These are phyloP conservation scores for Ophiostoma populinum DNA, from an alignment of 2,329 filamentous ascomycete genomes.

Conservation along the genomic window DNA sequence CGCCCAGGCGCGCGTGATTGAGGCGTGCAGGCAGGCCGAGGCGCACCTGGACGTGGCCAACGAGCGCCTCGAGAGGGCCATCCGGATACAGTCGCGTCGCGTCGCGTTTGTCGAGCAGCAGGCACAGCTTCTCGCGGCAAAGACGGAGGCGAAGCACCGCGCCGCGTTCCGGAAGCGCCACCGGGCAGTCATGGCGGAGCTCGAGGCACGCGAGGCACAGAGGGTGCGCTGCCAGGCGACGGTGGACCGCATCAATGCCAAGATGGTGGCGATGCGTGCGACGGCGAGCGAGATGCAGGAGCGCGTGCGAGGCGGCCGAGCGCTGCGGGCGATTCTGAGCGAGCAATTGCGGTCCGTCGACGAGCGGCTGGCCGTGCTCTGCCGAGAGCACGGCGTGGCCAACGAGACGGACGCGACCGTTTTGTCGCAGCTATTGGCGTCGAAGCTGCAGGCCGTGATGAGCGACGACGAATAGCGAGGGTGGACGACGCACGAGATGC, in stretches of 20 bases:
- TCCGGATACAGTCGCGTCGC: background rate
- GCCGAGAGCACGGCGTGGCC: slow-evolving; percentile 2
- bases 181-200: too few relatives aligned
- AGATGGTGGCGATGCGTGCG: background rate
- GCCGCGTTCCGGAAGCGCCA: background rate
- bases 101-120: slow-evolving; percentile 4
- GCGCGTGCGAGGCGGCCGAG: slow-evolving; percentile 2
- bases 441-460: background rate
- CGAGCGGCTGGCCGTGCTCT: slow-evolving; percentile 5
- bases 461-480: too few relatives aligned
- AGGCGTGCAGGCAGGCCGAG: background rate
- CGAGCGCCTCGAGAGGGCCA: slow-evolving; percentile 1
- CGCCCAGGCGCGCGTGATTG: slow-evolving; percentile 4
- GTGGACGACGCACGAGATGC: too few relatives aligned
- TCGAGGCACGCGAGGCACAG: slow-evolving; percentile 2
- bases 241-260: background rate
- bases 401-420: background rate
- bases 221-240: background rate
- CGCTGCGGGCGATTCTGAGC: slow-evolving; percentile 4
- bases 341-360: slow-evolving; percentile 4
- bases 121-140: background rate
- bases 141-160: background rate
- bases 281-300: slow-evolving; percentile 11
- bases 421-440: background rate
- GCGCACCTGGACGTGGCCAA: slow-evolving; percentile 3